These are phyloP conservation scores for Paramecium sonneborni DNA, from an alignment of 73 alveolate genomes.

Conservation along the genomic window DNA sequence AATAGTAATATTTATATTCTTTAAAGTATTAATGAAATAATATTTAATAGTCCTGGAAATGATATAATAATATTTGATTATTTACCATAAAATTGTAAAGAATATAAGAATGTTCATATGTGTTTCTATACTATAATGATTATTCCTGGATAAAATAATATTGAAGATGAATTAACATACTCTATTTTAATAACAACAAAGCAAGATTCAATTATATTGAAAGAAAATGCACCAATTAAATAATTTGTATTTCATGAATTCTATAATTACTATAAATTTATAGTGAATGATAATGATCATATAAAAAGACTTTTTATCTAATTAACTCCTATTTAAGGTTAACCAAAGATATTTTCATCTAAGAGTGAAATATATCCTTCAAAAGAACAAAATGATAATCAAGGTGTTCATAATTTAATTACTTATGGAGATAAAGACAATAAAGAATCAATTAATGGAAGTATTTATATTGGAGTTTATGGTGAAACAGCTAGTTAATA, in stretches of 20 bases:
- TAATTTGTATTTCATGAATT: background rate
- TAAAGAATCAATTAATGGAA: background rate
- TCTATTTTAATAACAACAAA: background rate
- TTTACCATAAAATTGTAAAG: background rate
- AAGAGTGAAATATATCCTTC: background rate
- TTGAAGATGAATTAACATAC: background rate
- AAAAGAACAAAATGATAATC: background rate
- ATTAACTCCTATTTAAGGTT: constrained; percentile 8
- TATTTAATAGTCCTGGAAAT: constrained; percentile 19
- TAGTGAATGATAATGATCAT: background rate
- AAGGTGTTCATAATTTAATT: background rate
- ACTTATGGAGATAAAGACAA: background rate
- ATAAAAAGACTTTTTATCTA: background rate
- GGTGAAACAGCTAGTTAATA: constrained; percentile 37
- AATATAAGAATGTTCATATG: background rate
- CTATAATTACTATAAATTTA: background rate
- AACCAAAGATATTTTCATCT: background rate
- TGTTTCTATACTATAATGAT: background rate
- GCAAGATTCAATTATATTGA: background rate
- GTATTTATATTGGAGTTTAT: background rate
- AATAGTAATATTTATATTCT: background rate
- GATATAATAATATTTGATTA: background rate
- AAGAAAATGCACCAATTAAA: background rate
- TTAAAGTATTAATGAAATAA: background rate
- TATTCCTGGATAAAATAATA: background rate